Conservation (phyloP, 495 filamentous ascomycete genomes). For the Penicillium coprophilum region DNA sequence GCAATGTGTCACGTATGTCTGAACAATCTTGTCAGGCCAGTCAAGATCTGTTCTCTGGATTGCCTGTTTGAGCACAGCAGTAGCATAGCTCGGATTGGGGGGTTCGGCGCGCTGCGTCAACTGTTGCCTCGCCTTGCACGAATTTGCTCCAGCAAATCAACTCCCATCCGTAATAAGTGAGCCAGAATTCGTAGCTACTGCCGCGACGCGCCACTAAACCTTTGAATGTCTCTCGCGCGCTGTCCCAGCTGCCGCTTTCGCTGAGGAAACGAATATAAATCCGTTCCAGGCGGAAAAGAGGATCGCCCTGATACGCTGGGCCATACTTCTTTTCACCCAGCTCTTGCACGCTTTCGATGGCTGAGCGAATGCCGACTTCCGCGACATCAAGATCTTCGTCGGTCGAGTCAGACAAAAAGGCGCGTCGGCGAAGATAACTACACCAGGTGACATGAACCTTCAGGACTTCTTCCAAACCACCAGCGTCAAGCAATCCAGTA, state of each 20-base stretch:
- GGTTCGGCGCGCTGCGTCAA: constrained; percentile 46
- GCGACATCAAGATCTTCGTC: constrained; percentile 91
- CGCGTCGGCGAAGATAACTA: constrained; percentile 79
- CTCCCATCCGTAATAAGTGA: constrained; percentile 87
- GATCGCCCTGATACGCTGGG: constrained; percentile 76
- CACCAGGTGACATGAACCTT: constrained; percentile 93
- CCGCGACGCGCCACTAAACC: constrained; percentile 65
- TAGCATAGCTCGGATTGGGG: constrained; percentile 63
- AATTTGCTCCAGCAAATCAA: constrained; percentile 67
- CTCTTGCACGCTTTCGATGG: constrained; percentile 77
- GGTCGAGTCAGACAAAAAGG: constrained; percentile 71
- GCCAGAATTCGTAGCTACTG: constrained; percentile 88
- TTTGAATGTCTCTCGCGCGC: constrained; percentile 72
- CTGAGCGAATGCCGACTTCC: constrained; percentile 82
- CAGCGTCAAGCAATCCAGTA: constrained; percentile 69
- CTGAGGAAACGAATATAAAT: constrained; percentile 89
- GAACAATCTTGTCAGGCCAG: constrained; percentile 87
- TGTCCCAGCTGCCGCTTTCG: constrained; percentile 66
- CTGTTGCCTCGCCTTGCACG: constrained; percentile 48
- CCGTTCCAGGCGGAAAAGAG: constrained; percentile 80
- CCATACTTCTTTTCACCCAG: constrained; percentile 76
- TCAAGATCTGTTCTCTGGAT: constrained; percentile 71
- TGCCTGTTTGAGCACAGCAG: constrained; percentile 70
- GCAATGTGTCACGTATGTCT: constrained; percentile 79
- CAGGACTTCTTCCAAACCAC: constrained; percentile 78